A percentile compares a stretch with the other conserved stretches of the same genome.
Evolutionary conservation across 805 yeast species (phyloP).

Genomic region (Wickerhamiella domercqiae): DNA sequence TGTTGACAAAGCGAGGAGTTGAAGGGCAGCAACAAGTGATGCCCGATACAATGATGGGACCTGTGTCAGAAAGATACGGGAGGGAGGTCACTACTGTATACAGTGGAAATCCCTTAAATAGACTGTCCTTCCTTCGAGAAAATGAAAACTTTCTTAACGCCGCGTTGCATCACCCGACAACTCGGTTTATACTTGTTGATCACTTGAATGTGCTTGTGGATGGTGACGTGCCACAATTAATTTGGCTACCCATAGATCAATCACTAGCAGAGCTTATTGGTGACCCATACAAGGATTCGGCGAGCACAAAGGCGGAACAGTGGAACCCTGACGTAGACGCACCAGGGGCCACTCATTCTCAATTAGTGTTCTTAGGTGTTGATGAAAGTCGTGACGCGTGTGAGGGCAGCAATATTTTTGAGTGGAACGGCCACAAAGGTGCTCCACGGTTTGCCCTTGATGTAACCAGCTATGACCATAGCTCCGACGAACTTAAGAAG

Average conservation of each 20-base stretch:
- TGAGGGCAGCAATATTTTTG: conserved; percentile 9
- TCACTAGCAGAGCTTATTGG: conserved; percentile 21
- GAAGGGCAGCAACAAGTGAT: neutral
- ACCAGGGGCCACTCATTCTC: conserved; percentile 15
- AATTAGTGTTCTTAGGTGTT: conserved; percentile 35
- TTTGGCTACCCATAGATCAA: conserved; percentile 25
- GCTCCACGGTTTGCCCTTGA: conserved; percentile 28
- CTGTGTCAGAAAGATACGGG: conserved; percentile 18
- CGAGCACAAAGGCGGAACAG: conserved; percentile 20
- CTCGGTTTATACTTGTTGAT: conserved; percentile 35
- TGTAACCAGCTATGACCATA: conserved; percentile 13
- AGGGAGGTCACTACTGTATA: conserved; percentile 25
- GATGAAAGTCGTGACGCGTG: conserved; percentile 31
- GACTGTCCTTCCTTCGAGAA: conserved; percentile 49
- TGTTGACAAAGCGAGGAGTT: neutral
- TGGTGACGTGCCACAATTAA: conserved; percentile 12
- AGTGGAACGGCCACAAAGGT: conserved; percentile 21
- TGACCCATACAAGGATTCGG: conserved; percentile 21
- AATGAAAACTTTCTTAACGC: conserved; percentile 35
- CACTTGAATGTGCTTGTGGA: conserved; percentile 18
- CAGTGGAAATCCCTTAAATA: conserved; percentile 40
- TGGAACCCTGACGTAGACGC: conserved; percentile 26
- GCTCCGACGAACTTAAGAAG: conserved; percentile 8
- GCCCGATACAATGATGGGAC: conserved; percentile 10
- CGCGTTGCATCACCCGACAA: conserved; percentile 31